Conservation (phyloP, 2,329 filamentous ascomycete genomes). For the Ascochyta viciae-villosae region DNA sequence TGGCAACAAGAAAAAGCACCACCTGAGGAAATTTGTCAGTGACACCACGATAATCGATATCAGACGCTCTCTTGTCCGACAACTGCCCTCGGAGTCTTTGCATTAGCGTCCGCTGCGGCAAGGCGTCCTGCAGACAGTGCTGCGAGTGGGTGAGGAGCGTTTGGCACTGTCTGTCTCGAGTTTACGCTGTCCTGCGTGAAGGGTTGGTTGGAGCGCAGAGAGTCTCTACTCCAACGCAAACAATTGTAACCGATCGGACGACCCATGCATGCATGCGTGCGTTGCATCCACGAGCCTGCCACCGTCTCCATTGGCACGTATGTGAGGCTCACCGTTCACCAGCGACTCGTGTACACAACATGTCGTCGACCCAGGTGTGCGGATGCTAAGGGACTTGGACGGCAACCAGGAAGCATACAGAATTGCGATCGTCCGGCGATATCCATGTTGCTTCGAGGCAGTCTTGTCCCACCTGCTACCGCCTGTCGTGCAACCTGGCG, state of each 20-base stretch:
- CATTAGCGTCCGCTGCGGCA: slow-evolving; percentile 26
- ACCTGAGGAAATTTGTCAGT: slow-evolving; percentile 6
- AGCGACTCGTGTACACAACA: slow-evolving; percentile 9
- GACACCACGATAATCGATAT: slow-evolving; percentile 28
- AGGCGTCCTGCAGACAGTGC: slow-evolving; percentile 23
- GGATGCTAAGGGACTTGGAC: slow-evolving; percentile 16
- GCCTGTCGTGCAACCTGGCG: slow-evolving; percentile 32
- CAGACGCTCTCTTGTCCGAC: slow-evolving; percentile 10
- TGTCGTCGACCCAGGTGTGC: slow-evolving; percentile 18
- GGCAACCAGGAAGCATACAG: slow-evolving; percentile 11
- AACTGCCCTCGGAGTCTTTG: slow-evolving; percentile 2
- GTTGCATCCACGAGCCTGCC: slow-evolving; percentile 9
- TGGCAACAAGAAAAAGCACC: slow-evolving; percentile 13
- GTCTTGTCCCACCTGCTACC: slow-evolving; percentile 16
- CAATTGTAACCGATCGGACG: not conserved
- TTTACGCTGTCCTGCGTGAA: slow-evolving; percentile 1
- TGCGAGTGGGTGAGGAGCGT: slow-evolving; percentile 10
- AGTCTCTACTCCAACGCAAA: slow-evolving; percentile 4
- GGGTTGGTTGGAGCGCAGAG: slow-evolving; percentile 1
- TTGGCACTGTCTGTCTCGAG: slow-evolving; percentile 1
- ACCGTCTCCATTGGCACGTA: not conserved
- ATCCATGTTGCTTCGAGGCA: slow-evolving; percentile 13
- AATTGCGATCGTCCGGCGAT: slow-evolving; percentile 16
- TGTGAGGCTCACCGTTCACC: slow-evolving; percentile 7
- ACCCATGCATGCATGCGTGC: slow-evolving; percentile 1